Base-by-base conservation (phyloP, 108 stramenopile genomes). In the Fistulifera pelliculosa region DNA sequence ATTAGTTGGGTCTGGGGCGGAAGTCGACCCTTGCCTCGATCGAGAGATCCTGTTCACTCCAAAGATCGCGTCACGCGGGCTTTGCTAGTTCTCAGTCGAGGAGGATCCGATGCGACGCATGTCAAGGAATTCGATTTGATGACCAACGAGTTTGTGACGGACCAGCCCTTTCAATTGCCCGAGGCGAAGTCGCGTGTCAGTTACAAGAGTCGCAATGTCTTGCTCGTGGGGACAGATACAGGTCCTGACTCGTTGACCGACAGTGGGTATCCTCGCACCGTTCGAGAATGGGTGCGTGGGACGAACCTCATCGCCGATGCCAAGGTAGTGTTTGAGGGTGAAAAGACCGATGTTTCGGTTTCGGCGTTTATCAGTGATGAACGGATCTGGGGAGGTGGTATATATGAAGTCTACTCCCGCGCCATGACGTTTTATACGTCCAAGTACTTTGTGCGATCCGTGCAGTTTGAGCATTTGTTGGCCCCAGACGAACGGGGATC, bases 1-100 rank as follows among this genome's bases (percentile, higher is more conserved):
- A 77, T 74, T 28, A 76, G 81, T 12, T 96, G 92, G 94, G 92
- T 96, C 13, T 96, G 90, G 84, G 80, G 86, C 35, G 92, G 88
- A 42, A 69, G 70, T 42, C 52, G 40, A 8, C 56, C 74, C 2
- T 66, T 83, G 45, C 77, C 79, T 22, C 67, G 82, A 44, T 51
- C 55, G 15, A 63, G 79, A 4, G 83, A 85, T 76, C 65, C 75
- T 18, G 63, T 59, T 19, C 62, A 69, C n/a, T 62, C 54, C 6
- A 52, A 64, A 35, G 44, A 21, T 19, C 61, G 54, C 28, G 79
- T 79, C 10, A 83, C 77, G 23, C 61, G 90, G 18, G 69, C 69
- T 3, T 60, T 95, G 54, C 27, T 92, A 18, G 60, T 51, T 23
- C 76, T 93, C 11, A 87, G 83, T 19, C 77, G 85, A 44, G 94